phyloP scores from a whole-genome alignment of 2,329 filamentous ascomycete species.

The Macrophomina phaseolina region DNA sequence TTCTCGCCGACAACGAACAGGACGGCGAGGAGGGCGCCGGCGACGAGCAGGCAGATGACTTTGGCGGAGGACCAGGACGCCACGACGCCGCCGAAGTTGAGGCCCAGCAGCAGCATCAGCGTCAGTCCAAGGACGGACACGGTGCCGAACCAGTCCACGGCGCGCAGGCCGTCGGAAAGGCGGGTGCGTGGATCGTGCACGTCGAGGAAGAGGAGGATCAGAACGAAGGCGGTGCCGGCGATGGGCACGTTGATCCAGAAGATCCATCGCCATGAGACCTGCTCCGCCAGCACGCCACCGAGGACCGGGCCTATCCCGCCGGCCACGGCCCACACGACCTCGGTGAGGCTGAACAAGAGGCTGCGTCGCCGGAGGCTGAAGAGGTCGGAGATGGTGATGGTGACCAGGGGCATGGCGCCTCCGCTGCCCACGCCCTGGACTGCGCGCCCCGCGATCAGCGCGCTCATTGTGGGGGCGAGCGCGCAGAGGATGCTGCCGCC shows the following conservation, averaged over 20 bases:
- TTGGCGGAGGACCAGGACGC: constrained; percentile 62
- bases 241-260: constrained; percentile 64
- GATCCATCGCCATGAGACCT: constrained; percentile 58
- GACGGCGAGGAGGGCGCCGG: constrained; percentile 55
- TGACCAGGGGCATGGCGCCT: constrained; percentile 58
- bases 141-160: constrained; percentile 62
- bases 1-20: constrained; percentile 68
- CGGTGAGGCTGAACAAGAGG: constrained; percentile 58
- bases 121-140: constrained; percentile 43
- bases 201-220: constrained; percentile 60
- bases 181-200: constrained; percentile 61
- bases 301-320: constrained; percentile 60
- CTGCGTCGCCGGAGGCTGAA: constrained; percentile 57
- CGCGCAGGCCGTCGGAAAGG: constrained; percentile 54
- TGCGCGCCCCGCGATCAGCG: constrained; percentile 60
- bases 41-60: constrained; percentile 61
- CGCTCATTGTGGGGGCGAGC: constrained; percentile 52
- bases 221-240: constrained; percentile 53
- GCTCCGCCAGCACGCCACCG: constrained; percentile 57
- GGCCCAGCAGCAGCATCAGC: constrained; percentile 58
- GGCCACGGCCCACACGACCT: constrained; percentile 62
- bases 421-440: constrained; percentile 62
- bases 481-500: constrained; percentile 58
- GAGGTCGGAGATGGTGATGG: constrained; percentile 61
- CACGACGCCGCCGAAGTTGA: constrained; percentile 60